Conservation (phyloP, 176 grass and related monocot species). For the Eremochloa ophiuroides region DNA sequence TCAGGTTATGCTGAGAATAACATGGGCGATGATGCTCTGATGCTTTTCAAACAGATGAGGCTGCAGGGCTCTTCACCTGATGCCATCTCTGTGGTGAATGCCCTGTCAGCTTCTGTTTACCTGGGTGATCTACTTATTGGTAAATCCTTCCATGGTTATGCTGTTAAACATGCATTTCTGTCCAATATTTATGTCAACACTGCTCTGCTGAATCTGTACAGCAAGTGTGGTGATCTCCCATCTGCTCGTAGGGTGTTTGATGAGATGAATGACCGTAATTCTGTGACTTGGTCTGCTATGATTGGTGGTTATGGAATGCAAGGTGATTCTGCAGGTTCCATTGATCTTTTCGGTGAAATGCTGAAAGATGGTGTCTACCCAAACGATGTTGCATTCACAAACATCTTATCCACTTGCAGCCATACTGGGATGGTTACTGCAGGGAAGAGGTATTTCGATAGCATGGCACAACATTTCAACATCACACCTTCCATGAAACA, state of each 20-base stretch:
- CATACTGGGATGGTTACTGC: constrained; percentile 64
- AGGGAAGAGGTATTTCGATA: constrained; percentile 49
- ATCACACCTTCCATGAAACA: constrained; percentile 67
- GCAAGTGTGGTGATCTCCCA: constrained; percentile 53
- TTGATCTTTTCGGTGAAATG: constrained; percentile 61
- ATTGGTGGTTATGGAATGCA: constrained; percentile 68
- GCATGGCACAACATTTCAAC: constrained; percentile 47
- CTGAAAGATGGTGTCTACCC: constrained; percentile 56
- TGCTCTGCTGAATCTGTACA: constrained; percentile 67
- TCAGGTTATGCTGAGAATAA: constrained; percentile 57
- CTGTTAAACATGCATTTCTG: constrained; percentile 42
- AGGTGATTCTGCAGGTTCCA: constrained; percentile 47
- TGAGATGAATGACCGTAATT: constrained; percentile 52
- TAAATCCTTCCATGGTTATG: constrained; percentile 52
- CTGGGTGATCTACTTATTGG: constrained; percentile 47
- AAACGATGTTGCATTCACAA: constrained; percentile 61
- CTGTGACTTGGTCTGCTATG: constrained; percentile 77
- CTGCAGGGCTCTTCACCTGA: constrained; percentile 37
- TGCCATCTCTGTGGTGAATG: constrained; percentile 55
- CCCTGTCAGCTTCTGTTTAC: constrained; percentile 49
- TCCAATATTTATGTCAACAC: constrained; percentile 56
- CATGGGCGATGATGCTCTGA: constrained; percentile 39
- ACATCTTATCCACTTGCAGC: constrained; percentile 63
- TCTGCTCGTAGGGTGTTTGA: constrained; percentile 46
- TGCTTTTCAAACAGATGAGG: constrained; percentile 56